Base-by-base conservation (phyloP, 2,329 filamentous ascomycete species). In the Aspergillus luchuensis region DNA sequence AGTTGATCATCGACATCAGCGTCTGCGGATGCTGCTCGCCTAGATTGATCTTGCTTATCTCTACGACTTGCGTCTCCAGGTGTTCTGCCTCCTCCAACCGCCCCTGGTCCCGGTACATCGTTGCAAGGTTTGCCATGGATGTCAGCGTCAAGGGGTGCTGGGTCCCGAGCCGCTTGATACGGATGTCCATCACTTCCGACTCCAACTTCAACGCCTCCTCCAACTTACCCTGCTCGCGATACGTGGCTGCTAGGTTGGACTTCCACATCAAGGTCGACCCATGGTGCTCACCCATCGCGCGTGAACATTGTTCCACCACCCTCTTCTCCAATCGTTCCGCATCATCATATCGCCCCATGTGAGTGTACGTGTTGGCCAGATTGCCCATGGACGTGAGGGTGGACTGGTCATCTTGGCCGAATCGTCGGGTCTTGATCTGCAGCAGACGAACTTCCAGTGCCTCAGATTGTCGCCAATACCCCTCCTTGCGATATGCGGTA, bases 1-100 rank as follows among this genome's bases (percentile, higher is more conserved):
- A 52, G 15, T 63, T 64, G 2, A 21, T 55, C 56, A 54, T 57
- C 8, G 51, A 47, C 43, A 52, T 57, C 30, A 64, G 28, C 2
- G 63, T 60, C 28, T 52, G 23, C 4, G 63, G 63, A 51, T 63
- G 60, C 21, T 62, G n/a, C 8, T n/a, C 47, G 3, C 63, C 63
- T 1, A 64, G 56, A 7, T 57, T 19, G 8, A 15, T 19, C 28
- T 59, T 41, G n/a, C 57, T 50, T 8, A 11, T 30, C 43, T 64
- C 51, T 8, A 55, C 33, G 5, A 63, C 60, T 25, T 54, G 51
- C 7, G 49, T 49, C 19, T 59, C 57, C 8, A 65, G 39, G 19
- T 59, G 19, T 47, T 63, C 63, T 3, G 61, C 63, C 15, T 61
- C 61, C 10, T 54, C 28, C 52, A 45, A 51, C n/a, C 55, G 60